phyloP scores from a whole-genome alignment of 2,329 filamentous ascomycete species.

The Fragosphaeria purpurea region DNA sequence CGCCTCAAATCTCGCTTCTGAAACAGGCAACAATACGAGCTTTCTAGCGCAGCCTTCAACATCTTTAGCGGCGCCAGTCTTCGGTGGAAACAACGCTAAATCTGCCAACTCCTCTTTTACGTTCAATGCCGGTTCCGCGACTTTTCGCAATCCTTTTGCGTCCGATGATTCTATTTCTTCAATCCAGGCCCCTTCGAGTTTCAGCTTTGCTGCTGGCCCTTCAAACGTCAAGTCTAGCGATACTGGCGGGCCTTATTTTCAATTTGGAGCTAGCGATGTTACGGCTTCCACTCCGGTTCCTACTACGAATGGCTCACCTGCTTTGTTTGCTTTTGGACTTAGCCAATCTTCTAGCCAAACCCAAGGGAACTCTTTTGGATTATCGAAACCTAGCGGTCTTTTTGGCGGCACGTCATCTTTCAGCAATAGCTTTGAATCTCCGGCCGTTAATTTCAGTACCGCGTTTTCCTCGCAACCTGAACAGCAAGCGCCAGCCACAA shows the following conservation, averaged over 20 bases:
- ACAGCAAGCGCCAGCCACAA: slow-evolving; percentile 18
- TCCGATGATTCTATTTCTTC: slow-evolving; percentile 15
- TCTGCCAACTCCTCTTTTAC: slow-evolving; percentile 26
- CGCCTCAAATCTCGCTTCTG: too few relatives aligned
- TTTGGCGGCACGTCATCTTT: slow-evolving; percentile 19
- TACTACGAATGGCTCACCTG: slow-evolving; percentile 1
- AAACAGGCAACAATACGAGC: not conserved
- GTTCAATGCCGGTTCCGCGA: slow-evolving; percentile 25
- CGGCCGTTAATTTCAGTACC: slow-evolving; percentile 24
- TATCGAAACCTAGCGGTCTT: slow-evolving; percentile 1
- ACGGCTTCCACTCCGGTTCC: slow-evolving; percentile 1
- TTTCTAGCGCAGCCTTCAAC: not conserved
- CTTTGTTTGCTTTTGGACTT: slow-evolving; percentile 27
- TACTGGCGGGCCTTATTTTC: slow-evolving; percentile 12
- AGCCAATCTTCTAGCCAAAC: too few relatives aligned
- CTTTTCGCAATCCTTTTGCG: slow-evolving; percentile 31
- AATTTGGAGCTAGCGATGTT: slow-evolving; percentile 11
- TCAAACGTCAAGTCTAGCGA: slow-evolving; percentile 11
- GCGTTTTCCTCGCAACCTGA: slow-evolving; percentile 19
- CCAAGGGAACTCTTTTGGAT: too few relatives aligned
- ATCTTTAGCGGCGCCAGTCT: not conserved
- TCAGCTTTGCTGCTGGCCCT: slow-evolving; percentile 26
- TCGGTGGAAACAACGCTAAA: slow-evolving; percentile 9
- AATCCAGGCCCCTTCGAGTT: slow-evolving; percentile 17
- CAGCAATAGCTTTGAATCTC: slow-evolving; percentile 15